Base-by-base conservation (phyloP, 2,329 filamentous ascomycete species). In the Chaetothyriales sp. region DNA sequence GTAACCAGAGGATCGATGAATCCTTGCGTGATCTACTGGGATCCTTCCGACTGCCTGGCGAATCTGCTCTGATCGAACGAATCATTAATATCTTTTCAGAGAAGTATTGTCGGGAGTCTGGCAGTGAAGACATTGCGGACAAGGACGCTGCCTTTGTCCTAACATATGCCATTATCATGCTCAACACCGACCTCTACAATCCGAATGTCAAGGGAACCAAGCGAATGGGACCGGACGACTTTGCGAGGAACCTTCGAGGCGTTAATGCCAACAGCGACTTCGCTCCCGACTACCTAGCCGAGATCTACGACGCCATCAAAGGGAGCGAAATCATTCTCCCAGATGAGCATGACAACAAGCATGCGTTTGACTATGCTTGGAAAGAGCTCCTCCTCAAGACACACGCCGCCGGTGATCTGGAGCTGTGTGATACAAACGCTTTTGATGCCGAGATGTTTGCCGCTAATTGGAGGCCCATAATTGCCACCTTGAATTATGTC, bases 361-460 rank as follows among this genome's bases (percentile, higher is more conserved):
- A 95, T 68, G 89, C 88, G 1, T 96, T 96, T 63, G 90, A 96
- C 65, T 92, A 94, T 67, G 90, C 92, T 1, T 98, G 92, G 92
- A 90, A 90, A 65, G 92, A 98, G 66, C 71, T 98, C 9, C 71
- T 96, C 43, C 70, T 88, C 56, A 96, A 96, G 69, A 83, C 88
- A 0, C 81, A 85, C 57, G 79, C 80, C 5, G 79, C 86, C 0
- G 81, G 84, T 1, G 77, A 82, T 48, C 73, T 96, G 44, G 71
- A 84, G 32, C 73, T 90, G 26, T 93, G 88, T 64, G 78, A 94
- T 58, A 95, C 90, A 3, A 96, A 95, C 63, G 81, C 94, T 42
- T 98, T 87, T 66, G 93, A 98, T 66, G 86, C 89, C 3, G 89
- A 98, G 64, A 95, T 98, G 86, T 98, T 98, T 65, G 81, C 84